These are phyloP conservation scores for Hibiscus trionum DNA, from an alignment of 345 rosid species.

Conservation along the genomic window DNA sequence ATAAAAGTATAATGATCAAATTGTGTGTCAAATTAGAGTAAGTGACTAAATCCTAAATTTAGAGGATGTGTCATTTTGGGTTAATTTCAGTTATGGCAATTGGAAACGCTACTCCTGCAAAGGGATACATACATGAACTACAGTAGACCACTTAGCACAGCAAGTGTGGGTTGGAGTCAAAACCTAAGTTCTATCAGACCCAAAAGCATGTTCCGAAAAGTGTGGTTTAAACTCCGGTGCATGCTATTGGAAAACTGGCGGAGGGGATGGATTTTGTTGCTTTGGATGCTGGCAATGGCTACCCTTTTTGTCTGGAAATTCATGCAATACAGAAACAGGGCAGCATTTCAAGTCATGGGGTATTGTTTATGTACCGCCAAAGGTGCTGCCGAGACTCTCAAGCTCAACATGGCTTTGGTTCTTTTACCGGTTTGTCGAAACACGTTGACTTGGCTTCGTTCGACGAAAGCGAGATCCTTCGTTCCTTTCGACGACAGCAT, in stretches of 20 bases:
- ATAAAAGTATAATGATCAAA: no score
- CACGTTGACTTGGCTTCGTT: conserved; percentile 85
- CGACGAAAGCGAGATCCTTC: conserved; percentile 57
- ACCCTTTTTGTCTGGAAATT: conserved; percentile 86
- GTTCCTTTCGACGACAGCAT: conserved; percentile 84
- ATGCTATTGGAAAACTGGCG: conserved; percentile 77
- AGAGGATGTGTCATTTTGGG: background rate
- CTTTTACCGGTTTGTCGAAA: conserved; percentile 93
- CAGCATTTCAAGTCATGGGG: conserved; percentile 81
- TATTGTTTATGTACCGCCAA: conserved; percentile 75
- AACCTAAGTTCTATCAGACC: conserved; percentile 42
- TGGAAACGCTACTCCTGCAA: conserved; percentile 83
- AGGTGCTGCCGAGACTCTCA: conserved; percentile 96
- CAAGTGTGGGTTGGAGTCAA: conserved; percentile 66
- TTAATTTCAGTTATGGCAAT: conserved; percentile 73
- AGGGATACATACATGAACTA: conserved; percentile 84
- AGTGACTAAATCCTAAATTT: no score
- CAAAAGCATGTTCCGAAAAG: conserved; percentile 25
- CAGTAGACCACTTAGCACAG: conserved; percentile 75
- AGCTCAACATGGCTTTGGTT: conserved; percentile 93
- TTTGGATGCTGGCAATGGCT: conserved; percentile 61
- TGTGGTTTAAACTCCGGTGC: conserved; percentile 31
- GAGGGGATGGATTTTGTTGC: conserved; percentile 60
- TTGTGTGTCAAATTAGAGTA: no score
- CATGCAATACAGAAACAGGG: conserved; percentile 56